Percentiles rank a stretch among this genome's conserved stretches.
phyloP scores from a whole-genome alignment of 2,329 filamentous ascomycete genomes.

The Colletotrichum melonis region DNA sequence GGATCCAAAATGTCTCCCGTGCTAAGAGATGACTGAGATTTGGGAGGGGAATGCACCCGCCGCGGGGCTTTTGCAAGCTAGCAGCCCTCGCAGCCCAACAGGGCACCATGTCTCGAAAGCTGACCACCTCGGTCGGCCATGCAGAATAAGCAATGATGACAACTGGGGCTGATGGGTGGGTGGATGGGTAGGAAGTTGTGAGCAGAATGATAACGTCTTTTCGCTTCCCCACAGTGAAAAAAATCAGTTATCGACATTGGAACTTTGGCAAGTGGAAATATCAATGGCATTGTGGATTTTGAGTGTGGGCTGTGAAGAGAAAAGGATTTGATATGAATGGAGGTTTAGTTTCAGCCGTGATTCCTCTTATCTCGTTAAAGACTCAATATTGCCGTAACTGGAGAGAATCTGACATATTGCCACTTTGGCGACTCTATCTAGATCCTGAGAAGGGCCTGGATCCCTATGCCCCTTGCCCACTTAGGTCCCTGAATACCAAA shows the following conservation, averaged over 20 bases:
- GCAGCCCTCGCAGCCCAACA: neutral
- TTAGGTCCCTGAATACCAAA: neutral
- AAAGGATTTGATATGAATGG: neutral
- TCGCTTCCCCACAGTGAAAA: neutral
- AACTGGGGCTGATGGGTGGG: neutral
- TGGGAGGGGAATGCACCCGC: neutral
- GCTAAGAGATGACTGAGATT: neutral
- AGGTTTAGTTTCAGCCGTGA: neutral
- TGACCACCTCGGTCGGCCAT: constrained; percentile 22
- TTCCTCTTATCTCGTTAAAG: neutral
- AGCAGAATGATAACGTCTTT: neutral
- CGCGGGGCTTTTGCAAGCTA: neutral
- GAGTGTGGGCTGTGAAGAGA: neutral
- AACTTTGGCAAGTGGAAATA: neutral
- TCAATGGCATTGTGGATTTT: neutral
- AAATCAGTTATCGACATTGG: neutral
- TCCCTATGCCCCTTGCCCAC: neutral
- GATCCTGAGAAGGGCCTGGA: neutral
- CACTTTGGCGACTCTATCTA: neutral
- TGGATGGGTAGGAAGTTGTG: neutral
- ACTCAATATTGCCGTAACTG: neutral
- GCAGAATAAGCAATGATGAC: constrained; percentile 29
- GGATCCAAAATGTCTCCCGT: neutral
- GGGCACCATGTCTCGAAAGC: neutral
- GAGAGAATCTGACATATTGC: neutral